Conservation (phyloP, 768 basidiomycete species). For the Fistulinella prunicolor region DNA sequence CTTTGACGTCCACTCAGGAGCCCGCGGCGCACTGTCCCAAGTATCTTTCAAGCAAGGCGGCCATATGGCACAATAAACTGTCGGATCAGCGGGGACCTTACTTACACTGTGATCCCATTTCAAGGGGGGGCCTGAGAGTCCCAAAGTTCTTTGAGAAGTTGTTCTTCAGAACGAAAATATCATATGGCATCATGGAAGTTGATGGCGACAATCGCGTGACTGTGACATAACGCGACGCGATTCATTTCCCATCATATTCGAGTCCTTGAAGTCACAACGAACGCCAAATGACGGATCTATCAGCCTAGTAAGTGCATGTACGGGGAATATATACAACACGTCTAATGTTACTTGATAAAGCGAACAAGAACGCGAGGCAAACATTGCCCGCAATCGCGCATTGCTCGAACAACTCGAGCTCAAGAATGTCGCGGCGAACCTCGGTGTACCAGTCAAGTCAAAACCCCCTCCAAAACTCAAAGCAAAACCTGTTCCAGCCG, state of each 20-base stretch:
- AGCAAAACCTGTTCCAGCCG: slow-evolving; percentile 62
- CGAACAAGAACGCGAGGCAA: slow-evolving; percentile 74
- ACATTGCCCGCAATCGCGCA: slow-evolving; percentile 77
- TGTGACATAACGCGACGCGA: slow-evolving; percentile 34
- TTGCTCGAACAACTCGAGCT: slow-evolving; percentile 71
- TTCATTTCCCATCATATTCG: slow-evolving; percentile 2
- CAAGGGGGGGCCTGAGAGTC: too few species aligned
- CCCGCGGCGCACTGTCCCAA: too few species aligned
- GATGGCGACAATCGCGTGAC: slow-evolving; percentile 16
- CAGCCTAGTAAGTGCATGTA: slow-evolving; percentile 46
- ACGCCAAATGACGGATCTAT: slow-evolving; percentile 41
- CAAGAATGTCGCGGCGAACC: slow-evolving; percentile 48
- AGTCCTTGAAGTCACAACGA: neutral
- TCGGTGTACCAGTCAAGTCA: slow-evolving; percentile 43
- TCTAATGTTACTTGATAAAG: slow-evolving; percentile 24
- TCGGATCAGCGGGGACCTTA: too few species aligned
- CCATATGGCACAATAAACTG: too few species aligned
- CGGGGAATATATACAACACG: neutral
- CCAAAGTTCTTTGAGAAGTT: too few species aligned
- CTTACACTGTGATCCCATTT: too few species aligned
- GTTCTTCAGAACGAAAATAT: too few species aligned
- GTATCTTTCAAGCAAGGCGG: too few species aligned
- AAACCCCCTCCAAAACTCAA: slow-evolving; percentile 38
- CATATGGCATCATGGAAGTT: too few species aligned
- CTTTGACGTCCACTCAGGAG: too few species aligned